Conservation (phyloP, 257 asterid species). For the Ophiorrhiza pumila region DNA sequence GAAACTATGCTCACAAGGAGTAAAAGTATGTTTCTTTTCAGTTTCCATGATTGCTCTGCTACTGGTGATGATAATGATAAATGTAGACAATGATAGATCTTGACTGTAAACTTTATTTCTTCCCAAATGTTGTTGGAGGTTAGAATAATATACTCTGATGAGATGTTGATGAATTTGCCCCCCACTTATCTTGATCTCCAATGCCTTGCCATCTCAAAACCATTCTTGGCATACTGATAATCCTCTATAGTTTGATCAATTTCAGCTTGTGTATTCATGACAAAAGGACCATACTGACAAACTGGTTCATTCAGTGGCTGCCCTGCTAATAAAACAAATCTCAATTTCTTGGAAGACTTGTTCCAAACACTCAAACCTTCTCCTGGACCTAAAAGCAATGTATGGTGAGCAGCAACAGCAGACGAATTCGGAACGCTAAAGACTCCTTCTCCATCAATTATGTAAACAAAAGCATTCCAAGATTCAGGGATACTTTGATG, state of each 20-base stretch:
- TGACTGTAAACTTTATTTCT: slow-evolving; percentile 11
- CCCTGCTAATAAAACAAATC: slow-evolving; percentile 74
- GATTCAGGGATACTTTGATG: slow-evolving; percentile 70
- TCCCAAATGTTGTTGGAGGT: slow-evolving; percentile 4
- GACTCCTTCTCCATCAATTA: slow-evolving; percentile 74
- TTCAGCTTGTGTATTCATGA: slow-evolving; percentile 89
- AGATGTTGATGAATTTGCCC: neutral
- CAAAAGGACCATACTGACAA: slow-evolving; percentile 89
- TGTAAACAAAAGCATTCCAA: slow-evolving; percentile 76
- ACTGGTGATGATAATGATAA: slow-evolving; percentile 29
- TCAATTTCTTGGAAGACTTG: slow-evolving; percentile 45
- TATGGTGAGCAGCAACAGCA: slow-evolving; percentile 56
- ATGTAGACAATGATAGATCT: slow-evolving; percentile 24
- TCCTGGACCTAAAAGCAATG: slow-evolving; percentile 77
- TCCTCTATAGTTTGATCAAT: slow-evolving; percentile 76
- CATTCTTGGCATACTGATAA: slow-evolving; percentile 67
- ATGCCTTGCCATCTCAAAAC: slow-evolving; percentile 75
- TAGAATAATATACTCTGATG: neutral
- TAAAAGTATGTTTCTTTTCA: slow-evolving; percentile 1
- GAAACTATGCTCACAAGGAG: slow-evolving; percentile 9
- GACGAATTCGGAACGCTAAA: slow-evolving; percentile 45
- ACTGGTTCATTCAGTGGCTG: slow-evolving; percentile 85
- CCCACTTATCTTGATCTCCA: slow-evolving; percentile 60
- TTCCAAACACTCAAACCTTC: slow-evolving; percentile 89
- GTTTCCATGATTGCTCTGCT: slow-evolving; percentile 19